phyloP scores from a whole-genome alignment of 192 early-diverging fungal species.

The Coemansia sp. region DNA sequence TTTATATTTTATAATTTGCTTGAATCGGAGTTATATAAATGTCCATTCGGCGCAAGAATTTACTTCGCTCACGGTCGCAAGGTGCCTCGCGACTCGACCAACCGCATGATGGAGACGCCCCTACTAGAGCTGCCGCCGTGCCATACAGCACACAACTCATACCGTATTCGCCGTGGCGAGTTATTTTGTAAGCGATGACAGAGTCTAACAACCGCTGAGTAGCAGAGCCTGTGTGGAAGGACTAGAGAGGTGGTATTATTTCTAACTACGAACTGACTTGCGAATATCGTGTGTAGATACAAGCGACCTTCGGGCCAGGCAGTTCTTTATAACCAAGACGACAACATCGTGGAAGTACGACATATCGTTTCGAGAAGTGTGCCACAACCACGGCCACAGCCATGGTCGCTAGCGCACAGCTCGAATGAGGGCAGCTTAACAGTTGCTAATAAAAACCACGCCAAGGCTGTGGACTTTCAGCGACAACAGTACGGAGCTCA shows the following conservation, averaged over 20 bases:
- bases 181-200: slow-evolving; percentile 44
- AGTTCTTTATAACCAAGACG: slow-evolving; percentile 71
- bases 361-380: slow-evolving; percentile 25
- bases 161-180: slow-evolving; percentile 53
- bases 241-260: not conserved
- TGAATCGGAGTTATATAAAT: not conserved
- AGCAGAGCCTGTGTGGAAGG: not conserved
- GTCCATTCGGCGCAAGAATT: slow-evolving; percentile 20
- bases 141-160: slow-evolving; percentile 42
- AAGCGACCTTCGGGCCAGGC: slow-evolving; percentile 53
- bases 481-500: slow-evolving; percentile 10
- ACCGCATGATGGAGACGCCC: not conserved
- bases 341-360: slow-evolving; percentile 57
- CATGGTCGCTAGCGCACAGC: not conserved
- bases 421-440: slow-evolving; percentile 15
- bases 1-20: not conserved
- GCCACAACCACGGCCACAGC: not conserved
- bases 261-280: not conserved
- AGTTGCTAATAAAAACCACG: not conserved
- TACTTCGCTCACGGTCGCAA: slow-evolving; percentile 34
- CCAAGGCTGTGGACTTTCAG: not conserved
- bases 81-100: slow-evolving; percentile 6
- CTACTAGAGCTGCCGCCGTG: not conserved
- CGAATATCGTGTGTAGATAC: slow-evolving; percentile 26
- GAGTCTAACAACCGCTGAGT: not conserved